Conservation (phyloP, 1,284 basidiomycete species). For the Calocybe gambosa region DNA sequence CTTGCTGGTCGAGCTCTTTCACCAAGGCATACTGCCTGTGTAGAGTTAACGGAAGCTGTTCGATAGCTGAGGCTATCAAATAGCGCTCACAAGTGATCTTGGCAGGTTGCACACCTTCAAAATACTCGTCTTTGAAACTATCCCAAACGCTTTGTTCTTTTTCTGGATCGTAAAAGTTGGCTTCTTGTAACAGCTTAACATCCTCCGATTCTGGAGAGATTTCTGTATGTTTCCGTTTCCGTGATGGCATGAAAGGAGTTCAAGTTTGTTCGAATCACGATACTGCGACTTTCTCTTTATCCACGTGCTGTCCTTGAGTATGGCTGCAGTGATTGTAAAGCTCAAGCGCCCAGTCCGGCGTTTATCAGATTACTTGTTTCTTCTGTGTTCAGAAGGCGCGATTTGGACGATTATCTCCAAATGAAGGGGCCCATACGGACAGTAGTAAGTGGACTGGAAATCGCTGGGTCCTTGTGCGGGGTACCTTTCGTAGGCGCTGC, state of each 20-base stretch:
- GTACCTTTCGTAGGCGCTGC: slow-evolving; percentile 38
- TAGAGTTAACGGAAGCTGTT: slow-evolving; percentile 81
- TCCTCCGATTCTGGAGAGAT: slow-evolving; percentile 31
- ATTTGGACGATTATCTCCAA: background rate
- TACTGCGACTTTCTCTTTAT: background rate
- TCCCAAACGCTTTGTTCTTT: slow-evolving; percentile 70
- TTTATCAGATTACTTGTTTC: slow-evolving; percentile 10
- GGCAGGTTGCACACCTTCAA: slow-evolving; percentile 50
- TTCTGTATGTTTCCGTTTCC: slow-evolving; percentile 45
- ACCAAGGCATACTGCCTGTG: slow-evolving; percentile 77
- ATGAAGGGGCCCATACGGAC: slow-evolving; percentile 24
- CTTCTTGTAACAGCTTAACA: background rate
- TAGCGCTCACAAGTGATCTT: background rate
- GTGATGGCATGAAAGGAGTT: slow-evolving; percentile 24
- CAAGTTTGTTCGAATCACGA: background rate
- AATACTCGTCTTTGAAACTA: slow-evolving; percentile 71
- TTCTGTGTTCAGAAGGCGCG: background rate
- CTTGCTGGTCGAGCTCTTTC: slow-evolving; percentile 77
- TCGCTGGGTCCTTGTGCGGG: slow-evolving; percentile 36
- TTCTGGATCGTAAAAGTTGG: slow-evolving; percentile 23
- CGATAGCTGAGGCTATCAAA: slow-evolving; percentile 50
- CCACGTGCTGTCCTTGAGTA: slow-evolving; percentile 4
- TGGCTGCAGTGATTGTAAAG: background rate
- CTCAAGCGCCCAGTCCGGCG: slow-evolving; percentile 9
- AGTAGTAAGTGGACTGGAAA: slow-evolving; percentile 28